Evolutionary conservation across 225 moss, liverwort and hornwort genomes (phyloP).

Genomic region (Bryoerythrophyllum caledonicum): DNA sequence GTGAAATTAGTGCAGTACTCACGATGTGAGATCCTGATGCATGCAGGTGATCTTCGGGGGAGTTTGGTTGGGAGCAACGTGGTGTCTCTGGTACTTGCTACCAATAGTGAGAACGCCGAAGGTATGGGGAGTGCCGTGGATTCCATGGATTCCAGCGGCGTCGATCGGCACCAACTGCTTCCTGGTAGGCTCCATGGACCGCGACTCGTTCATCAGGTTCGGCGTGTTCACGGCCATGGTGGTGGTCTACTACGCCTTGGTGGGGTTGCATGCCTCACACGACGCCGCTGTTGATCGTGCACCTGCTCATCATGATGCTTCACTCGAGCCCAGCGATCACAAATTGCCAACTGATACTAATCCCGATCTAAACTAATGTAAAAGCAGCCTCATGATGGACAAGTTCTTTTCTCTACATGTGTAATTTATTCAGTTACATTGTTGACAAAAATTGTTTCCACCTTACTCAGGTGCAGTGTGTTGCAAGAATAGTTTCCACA

Average conservation of each 20-base stretch:
- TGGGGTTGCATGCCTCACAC: constrained; percentile 49
- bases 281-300: constrained; percentile 24
- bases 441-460: constrained; percentile 43
- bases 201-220: constrained; percentile 41
- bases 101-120: constrained; percentile 16
- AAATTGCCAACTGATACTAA: not conserved
- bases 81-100: constrained; percentile 29
- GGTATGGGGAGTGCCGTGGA: constrained; percentile 42
- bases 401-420: constrained; percentile 15
- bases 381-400: not conserved
- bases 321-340: not conserved
- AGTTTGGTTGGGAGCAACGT: constrained; percentile 32
- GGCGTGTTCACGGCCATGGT: constrained; percentile 35
- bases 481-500: constrained; percentile 18
- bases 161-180: constrained; percentile 43
- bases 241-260: constrained; percentile 33
- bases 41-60: constrained; percentile 21
- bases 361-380: too few relatives aligned
- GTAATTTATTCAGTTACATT: constrained; percentile 33
- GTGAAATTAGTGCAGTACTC: too few relatives aligned
- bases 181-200: constrained; percentile 48
- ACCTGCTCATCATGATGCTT: too few relatives aligned
- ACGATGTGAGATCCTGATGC: too few relatives aligned
- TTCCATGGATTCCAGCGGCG: constrained; percentile 43
- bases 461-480: constrained; percentile 28